Evolutionary conservation across 192 early-diverging fungal species (phyloP).

Genomic region (Gigaspora rosea): DNA sequence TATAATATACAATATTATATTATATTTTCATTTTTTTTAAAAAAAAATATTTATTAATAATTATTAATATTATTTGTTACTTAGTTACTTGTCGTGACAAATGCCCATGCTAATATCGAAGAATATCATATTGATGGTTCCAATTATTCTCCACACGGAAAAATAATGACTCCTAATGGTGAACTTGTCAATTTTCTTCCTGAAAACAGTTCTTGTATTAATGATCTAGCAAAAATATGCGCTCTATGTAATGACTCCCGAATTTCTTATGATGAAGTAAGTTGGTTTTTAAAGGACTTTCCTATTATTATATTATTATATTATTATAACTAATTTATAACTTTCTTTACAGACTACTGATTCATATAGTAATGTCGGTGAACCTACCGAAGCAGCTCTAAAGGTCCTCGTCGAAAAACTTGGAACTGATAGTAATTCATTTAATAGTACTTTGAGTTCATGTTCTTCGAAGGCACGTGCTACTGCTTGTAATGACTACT

Average conservation of each 20-base stretch:
- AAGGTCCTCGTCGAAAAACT: constrained; percentile 93
- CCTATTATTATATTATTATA: constrained; percentile 1
- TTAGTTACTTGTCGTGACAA: constrained; percentile 56
- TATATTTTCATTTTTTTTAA: too few species aligned
- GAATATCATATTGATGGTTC: constrained; percentile 84
- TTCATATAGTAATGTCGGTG: constrained; percentile 80
- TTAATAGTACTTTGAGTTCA: constrained; percentile 61
- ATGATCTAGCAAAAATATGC: constrained; percentile 81
- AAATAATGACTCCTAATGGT: constrained; percentile 48
- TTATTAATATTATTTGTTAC: neutral
- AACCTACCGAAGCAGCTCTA: constrained; percentile 98
- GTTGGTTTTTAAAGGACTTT: constrained; percentile 26
- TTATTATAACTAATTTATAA: neutral
- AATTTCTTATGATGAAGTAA: constrained; percentile 77
- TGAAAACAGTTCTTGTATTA: constrained; percentile 54
- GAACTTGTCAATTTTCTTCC: constrained; percentile 55
- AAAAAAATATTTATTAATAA: too few species aligned
- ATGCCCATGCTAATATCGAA: constrained; percentile 44
- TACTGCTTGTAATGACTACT: constrained; percentile 75
- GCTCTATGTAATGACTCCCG: constrained; percentile 90
- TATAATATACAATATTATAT: neutral
- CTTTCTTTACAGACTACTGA: constrained; percentile 39
- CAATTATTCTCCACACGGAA: constrained; percentile 84
- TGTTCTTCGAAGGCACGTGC: constrained; percentile 59
- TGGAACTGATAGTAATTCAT: constrained; percentile 66